phyloP scores from a whole-genome alignment of 805 yeast species.

The Candida hungchunana region DNA sequence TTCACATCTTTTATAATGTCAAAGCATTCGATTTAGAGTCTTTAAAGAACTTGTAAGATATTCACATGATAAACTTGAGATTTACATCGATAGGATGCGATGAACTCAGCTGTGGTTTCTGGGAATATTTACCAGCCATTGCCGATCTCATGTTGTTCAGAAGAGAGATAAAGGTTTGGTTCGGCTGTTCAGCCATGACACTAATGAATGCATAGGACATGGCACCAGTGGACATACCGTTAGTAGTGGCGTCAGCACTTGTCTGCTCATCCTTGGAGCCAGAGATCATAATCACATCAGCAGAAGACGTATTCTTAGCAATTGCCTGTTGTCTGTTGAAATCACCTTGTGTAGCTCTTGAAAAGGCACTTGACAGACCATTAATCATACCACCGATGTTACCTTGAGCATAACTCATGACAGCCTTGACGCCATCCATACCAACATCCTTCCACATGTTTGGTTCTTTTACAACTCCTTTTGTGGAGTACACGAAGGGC shows the following conservation, averaged over 20 bases:
- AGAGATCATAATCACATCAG: slow-evolving; percentile 61
- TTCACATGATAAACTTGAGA: slow-evolving; percentile 33
- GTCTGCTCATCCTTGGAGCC: slow-evolving; percentile 66
- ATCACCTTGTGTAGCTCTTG: slow-evolving; percentile 19
- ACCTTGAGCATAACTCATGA: slow-evolving; percentile 49
- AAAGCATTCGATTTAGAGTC: not conserved
- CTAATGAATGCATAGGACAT: slow-evolving; percentile 66
- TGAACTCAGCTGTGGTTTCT: slow-evolving; percentile 67
- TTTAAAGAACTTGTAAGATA: not conserved
- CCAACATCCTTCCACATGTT: slow-evolving; percentile 65
- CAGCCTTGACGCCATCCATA: slow-evolving; percentile 49
- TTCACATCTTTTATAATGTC: not conserved
- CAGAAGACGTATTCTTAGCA: slow-evolving; percentile 51
- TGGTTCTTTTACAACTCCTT: slow-evolving; percentile 70
- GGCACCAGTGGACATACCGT: slow-evolving; percentile 67
- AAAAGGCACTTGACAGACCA: slow-evolving; percentile 19
- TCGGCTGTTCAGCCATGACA: slow-evolving; percentile 50
- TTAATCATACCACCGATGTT: slow-evolving; percentile 38
- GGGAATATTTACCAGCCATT: slow-evolving; percentile 57
- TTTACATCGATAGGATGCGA: slow-evolving; percentile 64
- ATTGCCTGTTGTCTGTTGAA: slow-evolving; percentile 35
- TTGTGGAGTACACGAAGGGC: slow-evolving; percentile 66
- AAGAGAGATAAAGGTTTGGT: slow-evolving; percentile 56
- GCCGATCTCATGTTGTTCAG: slow-evolving; percentile 57
- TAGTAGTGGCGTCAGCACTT: slow-evolving; percentile 59